Evolutionary conservation across 495 filamentous ascomycete genomes (phyloP).

Genomic region (Aspergillus carlsbadensis): DNA sequence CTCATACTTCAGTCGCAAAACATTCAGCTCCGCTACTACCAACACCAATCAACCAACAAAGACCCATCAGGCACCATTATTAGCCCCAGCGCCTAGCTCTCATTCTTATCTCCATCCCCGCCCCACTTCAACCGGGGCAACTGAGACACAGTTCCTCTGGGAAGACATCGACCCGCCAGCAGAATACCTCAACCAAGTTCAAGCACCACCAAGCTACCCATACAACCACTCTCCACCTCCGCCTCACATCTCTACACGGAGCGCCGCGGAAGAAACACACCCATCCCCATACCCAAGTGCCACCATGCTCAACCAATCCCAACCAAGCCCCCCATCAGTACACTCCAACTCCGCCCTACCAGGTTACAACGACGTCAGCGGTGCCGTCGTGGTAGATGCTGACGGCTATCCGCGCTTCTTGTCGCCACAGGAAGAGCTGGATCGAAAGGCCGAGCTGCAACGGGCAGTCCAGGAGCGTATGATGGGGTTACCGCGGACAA

Average conservation of each 20-base stretch:
- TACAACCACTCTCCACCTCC: background rate
- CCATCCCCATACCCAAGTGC: background rate
- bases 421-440: constrained; percentile 27
- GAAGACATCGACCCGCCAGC: constrained; percentile 21
- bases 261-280: background rate
- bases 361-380: constrained; percentile 32
- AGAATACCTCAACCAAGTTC: background rate
- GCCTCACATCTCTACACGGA: background rate
- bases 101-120: no score
- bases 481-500: constrained; percentile 26
- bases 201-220: background rate
- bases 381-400: constrained; percentile 29
- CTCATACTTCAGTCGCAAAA: constrained; percentile 3
- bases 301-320: constrained; percentile 6
- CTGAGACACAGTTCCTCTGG: constrained; percentile 12
- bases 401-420: constrained; percentile 29
- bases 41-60: background rate
- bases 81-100: background rate
- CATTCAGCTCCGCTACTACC: background rate
- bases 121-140: background rate
- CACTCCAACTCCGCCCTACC: constrained; percentile 16
- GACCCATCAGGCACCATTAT: background rate
- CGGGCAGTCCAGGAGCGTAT: constrained; percentile 31
- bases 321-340: background rate
- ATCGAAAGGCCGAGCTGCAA: constrained; percentile 19